Base-by-base conservation (phyloP, 163 green algal species). In the Scenedesmus sp. region DNA sequence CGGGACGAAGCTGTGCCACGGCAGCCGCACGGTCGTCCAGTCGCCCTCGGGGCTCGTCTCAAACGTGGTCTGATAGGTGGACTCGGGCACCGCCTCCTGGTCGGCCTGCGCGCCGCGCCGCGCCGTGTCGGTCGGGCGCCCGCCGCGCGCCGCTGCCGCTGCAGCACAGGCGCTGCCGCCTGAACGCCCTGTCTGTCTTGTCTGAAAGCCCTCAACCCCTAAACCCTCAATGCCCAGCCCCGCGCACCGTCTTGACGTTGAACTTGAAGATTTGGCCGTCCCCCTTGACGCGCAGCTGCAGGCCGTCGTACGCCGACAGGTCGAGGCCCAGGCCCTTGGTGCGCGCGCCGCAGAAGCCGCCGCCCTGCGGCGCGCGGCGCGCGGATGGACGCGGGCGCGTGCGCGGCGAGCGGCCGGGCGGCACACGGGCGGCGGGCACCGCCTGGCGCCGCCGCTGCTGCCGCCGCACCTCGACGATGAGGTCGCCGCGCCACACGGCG, bases 221-320 rank as follows among this genome's bases (percentile, higher is more conserved):
- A n/a, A n/a, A n/a, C n/a, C n/a, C n/a, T n/a, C n/a, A n/a, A n/a
- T n/a, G n/a, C n/a, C n/a, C n/a, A n/a, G n/a, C n/a, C n/a, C n/a
- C 31, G 44, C 82, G 58, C 69, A 88, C 82, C 75, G 93, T 96
- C 82, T 96, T 96, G 63, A 97, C 88, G 88, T 96, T 97, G 53
- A 97, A 69, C 83, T 98, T 98, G 84, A 92, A 96, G 26, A 87
- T 96, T 62, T 93, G 83, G 26, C 92, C 93, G 45, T 93, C 88
- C 0, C 89, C 92, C 74, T 90, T 87, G 7, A 97, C 87, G 3
- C 88, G 69, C 70, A 98, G 69, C 15, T 70, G 31, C 20, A 98
- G 78, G 31, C 94, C 94, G 77, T 97, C 93, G 69, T 80, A 94
- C 0, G 17, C 82, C 3, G 70, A 77, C 39, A 96, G 71, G 72